Conservation (phyloP, 768 basidiomycete species). For the Chalciporus chontae region DNA sequence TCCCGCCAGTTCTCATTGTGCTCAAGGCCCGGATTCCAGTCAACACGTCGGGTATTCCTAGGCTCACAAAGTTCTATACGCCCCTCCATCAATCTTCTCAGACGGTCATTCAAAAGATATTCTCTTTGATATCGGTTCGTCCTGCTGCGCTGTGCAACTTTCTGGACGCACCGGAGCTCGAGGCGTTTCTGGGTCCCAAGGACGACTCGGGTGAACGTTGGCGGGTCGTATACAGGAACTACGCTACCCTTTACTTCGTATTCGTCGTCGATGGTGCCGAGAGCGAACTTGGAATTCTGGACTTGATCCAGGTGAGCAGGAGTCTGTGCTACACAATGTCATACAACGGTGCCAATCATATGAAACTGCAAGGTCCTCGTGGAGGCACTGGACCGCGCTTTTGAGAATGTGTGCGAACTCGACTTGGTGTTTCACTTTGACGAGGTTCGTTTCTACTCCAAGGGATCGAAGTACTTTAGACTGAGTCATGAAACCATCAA, state of each 20-base stretch:
- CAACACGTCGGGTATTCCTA: slow-evolving; percentile 87
- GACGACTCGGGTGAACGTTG: slow-evolving; percentile 58
- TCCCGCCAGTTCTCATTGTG: slow-evolving; percentile 16
- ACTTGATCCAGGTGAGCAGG: slow-evolving; percentile 84
- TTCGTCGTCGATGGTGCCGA: slow-evolving; percentile 96
- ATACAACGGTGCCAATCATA: not conserved
- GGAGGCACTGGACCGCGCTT: slow-evolving; percentile 91
- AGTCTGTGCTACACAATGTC: not conserved
- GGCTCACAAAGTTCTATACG: slow-evolving; percentile 87
- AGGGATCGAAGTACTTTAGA: not conserved
- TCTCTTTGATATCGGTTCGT: slow-evolving; percentile 78
- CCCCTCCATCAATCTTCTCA: slow-evolving; percentile 60
- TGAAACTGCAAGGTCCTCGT: slow-evolving; percentile 71
- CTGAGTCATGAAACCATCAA: slow-evolving; percentile 6
- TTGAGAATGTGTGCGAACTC: slow-evolving; percentile 97
- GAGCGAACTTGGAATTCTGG: slow-evolving; percentile 93
- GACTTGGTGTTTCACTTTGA: slow-evolving; percentile 99
- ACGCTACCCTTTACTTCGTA: slow-evolving; percentile 95
- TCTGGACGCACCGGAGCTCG: slow-evolving; percentile 87
- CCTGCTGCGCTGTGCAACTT: slow-evolving; percentile 91
- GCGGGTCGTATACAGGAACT: slow-evolving; percentile 91
- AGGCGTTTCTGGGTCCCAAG: slow-evolving; percentile 59
- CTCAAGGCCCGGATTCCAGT: slow-evolving; percentile 45
- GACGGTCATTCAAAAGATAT: slow-evolving; percentile 83
- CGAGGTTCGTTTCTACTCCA: slow-evolving; percentile 53